Evolutionary conservation across 306 rosid species (phyloP), one percentile per base, ranked within the genome.

Genomic region (Quercus robur): DNA sequence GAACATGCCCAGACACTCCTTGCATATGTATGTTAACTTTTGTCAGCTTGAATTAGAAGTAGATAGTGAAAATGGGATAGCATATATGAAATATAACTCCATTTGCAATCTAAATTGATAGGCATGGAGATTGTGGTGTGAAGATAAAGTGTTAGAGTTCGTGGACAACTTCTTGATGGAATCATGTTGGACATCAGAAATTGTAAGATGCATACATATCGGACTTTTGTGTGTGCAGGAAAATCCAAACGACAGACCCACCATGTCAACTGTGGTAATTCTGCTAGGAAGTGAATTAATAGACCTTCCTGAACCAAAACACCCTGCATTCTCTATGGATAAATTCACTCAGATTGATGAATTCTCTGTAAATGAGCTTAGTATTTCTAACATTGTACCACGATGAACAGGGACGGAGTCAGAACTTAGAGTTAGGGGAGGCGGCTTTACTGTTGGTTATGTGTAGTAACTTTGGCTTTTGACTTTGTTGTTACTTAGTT

Each of bases 161-260:
- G 46, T 89, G 57, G 95, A 89, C 73, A 84, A 87, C 57, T 28
- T 30, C 31, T 56, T 91, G 17, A 80, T 69, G 78, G 64, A 82
- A 25, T n/a, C 81, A 6, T 35, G 72, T 66, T 69, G 10, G 6
- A 35, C 0, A 5, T 80, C 12, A 33, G 88, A 91, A 71, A 78
- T 83, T n/a, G 25, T 76, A 49, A 85, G 57, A 33, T 84, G 90
- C 71, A 79, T 87, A 72, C 88, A 87, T 6, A 82, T 91, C 51
- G 92, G 90, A 57, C 85, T 91, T 58, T 66, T 90, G 38, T 90
- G 94, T 56, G 94, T 88, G 10, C 89, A 88, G 17, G 88, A 88
- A 75, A 90, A 91, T 56, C 90, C 87, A 55, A 67, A 7, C 2
- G 90, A 87, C 19, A 77, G 92, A 63, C 91, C 91, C 74, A 80